Evolutionary conservation across 2,329 filamentous ascomycete species (phyloP).

Genomic region (Immersiporthe knoxdaviesiana): DNA sequence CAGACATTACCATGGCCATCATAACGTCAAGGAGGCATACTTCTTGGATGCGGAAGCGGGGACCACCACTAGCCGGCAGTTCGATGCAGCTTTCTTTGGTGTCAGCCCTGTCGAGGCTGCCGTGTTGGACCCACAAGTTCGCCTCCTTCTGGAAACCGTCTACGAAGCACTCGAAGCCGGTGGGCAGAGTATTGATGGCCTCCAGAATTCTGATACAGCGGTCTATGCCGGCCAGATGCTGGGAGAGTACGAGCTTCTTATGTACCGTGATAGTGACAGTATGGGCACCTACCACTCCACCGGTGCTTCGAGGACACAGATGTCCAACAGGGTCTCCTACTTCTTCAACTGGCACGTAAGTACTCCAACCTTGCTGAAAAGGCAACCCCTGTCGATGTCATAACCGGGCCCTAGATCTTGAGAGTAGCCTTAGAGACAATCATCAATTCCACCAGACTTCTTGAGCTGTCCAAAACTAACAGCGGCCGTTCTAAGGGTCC

Average conservation of each 20-base stretch:
- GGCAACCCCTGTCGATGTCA: no score
- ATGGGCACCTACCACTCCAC: conserved; percentile 37
- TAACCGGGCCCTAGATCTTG: no score
- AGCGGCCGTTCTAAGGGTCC: no score
- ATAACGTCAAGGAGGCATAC: conserved; percentile 32
- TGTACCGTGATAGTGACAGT: conserved; percentile 31
- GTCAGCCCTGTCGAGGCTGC: conserved; percentile 32
- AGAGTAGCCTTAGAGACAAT: no score
- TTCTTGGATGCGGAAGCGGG: not conserved
- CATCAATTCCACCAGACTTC: no score
- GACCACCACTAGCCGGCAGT: not conserved
- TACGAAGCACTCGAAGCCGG: conserved; percentile 32
- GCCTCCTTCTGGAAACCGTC: conserved; percentile 30
- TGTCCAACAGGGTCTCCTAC: conserved; percentile 45
- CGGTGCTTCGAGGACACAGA: conserved; percentile 33
- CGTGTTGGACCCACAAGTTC: conserved; percentile 25
- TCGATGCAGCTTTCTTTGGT: conserved; percentile 35
- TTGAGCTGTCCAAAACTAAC: no score
- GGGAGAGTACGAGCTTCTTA: conserved; percentile 33
- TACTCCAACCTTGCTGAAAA: no score
- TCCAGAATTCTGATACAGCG: conserved; percentile 34
- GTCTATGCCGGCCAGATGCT: conserved; percentile 36
- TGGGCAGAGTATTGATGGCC: conserved; percentile 30
- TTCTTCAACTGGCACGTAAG: conserved; percentile 32
- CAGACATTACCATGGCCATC: conserved; percentile 35